Conservation (phyloP, 345 rosid genomes). For the Salix arbutifolia region DNA sequence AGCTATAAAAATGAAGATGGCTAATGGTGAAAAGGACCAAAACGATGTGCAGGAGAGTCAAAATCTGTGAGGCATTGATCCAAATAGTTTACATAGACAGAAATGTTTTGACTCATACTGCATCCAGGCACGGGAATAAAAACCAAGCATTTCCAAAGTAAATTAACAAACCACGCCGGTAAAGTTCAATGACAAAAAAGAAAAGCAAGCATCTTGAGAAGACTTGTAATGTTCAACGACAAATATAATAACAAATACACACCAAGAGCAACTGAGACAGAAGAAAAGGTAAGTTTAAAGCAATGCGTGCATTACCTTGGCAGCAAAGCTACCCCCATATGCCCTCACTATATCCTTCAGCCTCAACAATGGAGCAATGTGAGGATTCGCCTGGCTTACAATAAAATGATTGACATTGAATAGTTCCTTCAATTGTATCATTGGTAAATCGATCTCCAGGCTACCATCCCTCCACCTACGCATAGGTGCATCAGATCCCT, state of each 20-base stretch:
- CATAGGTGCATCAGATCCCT: constrained; percentile 50
- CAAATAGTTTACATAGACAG: not conserved
- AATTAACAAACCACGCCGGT: not conserved
- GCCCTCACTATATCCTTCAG: constrained; percentile 77
- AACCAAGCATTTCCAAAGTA: not conserved
- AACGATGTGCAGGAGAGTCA: not conserved
- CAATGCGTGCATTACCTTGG: constrained; percentile 60
- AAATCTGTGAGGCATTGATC: not conserved
- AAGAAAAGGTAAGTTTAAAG: not conserved
- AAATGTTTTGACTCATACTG: not conserved
- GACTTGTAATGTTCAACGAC: not conserved
- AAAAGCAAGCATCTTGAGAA: not conserved
- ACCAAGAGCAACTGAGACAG: not conserved
- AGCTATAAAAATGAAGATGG: not conserved
- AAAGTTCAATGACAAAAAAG: not conserved
- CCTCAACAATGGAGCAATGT: constrained; percentile 77
- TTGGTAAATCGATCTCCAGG: constrained; percentile 93
- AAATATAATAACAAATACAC: not conserved
- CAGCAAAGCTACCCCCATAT: constrained; percentile 90
- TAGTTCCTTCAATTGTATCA: constrained; percentile 95
- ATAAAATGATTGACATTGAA: constrained; percentile 97
- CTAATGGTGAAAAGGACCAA: not conserved
- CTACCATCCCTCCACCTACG: constrained; percentile 99
- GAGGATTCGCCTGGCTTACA: constrained; percentile 99
- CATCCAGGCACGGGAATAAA: not conserved